Evolutionary conservation across 805 yeast species (phyloP).

Genomic region (Starmera caribaea): DNA sequence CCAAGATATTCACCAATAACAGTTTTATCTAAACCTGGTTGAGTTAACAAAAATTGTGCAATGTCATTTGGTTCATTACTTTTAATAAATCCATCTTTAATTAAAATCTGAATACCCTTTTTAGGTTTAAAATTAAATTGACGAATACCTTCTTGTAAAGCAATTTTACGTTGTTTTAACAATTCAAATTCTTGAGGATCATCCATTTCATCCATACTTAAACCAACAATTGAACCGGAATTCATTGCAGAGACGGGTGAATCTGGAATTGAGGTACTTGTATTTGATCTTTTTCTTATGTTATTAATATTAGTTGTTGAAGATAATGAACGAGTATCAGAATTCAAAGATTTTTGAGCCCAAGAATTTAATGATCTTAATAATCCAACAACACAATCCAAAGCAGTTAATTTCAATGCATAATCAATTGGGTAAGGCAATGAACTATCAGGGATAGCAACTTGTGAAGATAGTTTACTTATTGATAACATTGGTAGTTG

Average conservation of each 20-base stretch:
- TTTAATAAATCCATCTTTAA: constrained; percentile 53
- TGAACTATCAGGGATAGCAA: constrained; percentile 46
- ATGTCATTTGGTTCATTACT: constrained; percentile 55
- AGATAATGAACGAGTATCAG: constrained; percentile 11
- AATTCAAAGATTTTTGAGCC: constrained; percentile 60
- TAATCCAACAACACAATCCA: constrained; percentile 73
- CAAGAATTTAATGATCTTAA: constrained; percentile 74
- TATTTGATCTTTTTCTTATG: constrained; percentile 19
- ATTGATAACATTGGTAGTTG: constrained; percentile 73
- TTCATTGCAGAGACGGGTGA: constrained; percentile 4
- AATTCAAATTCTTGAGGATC: constrained; percentile 81
- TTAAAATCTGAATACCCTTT: constrained; percentile 58
- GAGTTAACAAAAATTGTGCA: constrained; percentile 65
- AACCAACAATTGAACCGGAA: too few species aligned
- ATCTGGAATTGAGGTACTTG: constrained; percentile 14
- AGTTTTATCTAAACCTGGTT: constrained; percentile 73
- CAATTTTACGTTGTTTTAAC: constrained; percentile 74
- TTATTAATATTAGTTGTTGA: constrained; percentile 6
- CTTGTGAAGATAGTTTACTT: constrained; percentile 40
- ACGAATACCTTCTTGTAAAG: constrained; percentile 64
- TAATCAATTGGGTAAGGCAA: constrained; percentile 64
- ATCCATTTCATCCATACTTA: constrained; percentile 33
- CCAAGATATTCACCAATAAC: constrained; percentile 89
- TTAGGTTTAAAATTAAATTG: constrained; percentile 82
- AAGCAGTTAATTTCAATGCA: constrained; percentile 72